Percentiles rank a stretch among this genome's conserved stretches.
Conservation (phyloP, 108 stramenopile genomes). For the Pseudonitzschia multiseries region DNA sequence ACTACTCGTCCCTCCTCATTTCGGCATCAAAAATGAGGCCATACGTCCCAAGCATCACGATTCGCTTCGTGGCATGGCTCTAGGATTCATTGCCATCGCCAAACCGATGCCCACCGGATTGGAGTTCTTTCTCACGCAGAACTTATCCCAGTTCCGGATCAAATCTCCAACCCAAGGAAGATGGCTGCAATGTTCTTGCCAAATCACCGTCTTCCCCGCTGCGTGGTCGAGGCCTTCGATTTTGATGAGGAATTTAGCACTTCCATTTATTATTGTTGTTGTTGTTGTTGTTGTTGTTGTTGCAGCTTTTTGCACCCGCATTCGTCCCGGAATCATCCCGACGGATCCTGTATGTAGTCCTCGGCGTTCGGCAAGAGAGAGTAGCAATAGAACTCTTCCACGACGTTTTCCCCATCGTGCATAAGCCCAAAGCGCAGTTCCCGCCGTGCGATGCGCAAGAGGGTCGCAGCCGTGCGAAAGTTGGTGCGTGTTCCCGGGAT, state of each 20-base stretch:
- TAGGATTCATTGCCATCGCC: slow-evolving; percentile 30
- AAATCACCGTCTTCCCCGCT: slow-evolving; percentile 30
- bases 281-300: not conserved
- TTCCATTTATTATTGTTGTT: not conserved
- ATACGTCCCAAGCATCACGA: slow-evolving; percentile 44
- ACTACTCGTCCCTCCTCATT: slow-evolving; percentile 3
- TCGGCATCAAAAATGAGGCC: slow-evolving; percentile 16
- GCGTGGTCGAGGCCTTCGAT: slow-evolving; percentile 43
- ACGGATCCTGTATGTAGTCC: not conserved
- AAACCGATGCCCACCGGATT: slow-evolving; percentile 22
- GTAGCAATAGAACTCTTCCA: not conserved
- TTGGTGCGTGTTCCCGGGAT: not conserved
- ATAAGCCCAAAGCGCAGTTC: not conserved
- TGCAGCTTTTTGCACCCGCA: no score
- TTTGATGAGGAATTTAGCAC: slow-evolving; percentile 20
- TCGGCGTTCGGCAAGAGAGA: not conserved
- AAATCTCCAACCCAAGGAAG: slow-evolving; percentile 13
- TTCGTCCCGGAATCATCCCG: not conserved
- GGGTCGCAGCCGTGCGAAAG: not conserved
- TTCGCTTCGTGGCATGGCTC: no score
- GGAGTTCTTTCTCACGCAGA: slow-evolving; percentile 15
- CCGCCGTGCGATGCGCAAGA: not conserved
- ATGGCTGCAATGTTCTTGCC: slow-evolving; percentile 18
- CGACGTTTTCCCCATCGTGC: not conserved
- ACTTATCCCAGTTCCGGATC: slow-evolving; percentile 32